Evolutionary conservation across 2,329 filamentous ascomycete genomes (phyloP).

Genomic region (Arthrinium puccinioides): DNA sequence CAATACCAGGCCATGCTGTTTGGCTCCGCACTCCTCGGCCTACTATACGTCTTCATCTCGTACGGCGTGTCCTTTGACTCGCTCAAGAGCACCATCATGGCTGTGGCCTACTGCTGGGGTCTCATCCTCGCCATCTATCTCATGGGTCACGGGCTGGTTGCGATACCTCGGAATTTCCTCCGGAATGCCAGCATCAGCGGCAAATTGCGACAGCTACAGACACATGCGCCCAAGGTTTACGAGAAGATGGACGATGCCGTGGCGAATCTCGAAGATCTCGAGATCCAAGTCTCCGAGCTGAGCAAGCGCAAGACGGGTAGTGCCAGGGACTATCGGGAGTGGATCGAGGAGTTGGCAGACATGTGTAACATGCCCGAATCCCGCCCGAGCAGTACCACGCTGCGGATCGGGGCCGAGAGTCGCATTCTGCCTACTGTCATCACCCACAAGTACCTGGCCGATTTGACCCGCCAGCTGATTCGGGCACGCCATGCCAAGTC

Average conservation of each 20-base stretch:
- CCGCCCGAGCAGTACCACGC: constrained; percentile 33
- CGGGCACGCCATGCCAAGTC: constrained; percentile 77
- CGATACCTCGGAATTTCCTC: constrained; percentile 76
- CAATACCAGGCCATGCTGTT: constrained; percentile 82
- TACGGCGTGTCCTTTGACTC: constrained; percentile 66
- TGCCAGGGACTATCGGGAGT: constrained; percentile 71
- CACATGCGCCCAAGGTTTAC: constrained; percentile 71
- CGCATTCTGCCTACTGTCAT: constrained; percentile 68
- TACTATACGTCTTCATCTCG: constrained; percentile 76
- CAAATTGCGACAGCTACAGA: constrained; percentile 67
- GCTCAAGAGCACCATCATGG: constrained; percentile 83
- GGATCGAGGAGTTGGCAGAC: constrained; percentile 92
- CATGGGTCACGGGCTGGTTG: constrained; percentile 94
- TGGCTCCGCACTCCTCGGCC: constrained; percentile 59
- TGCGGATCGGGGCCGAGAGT: constrained; percentile 33
- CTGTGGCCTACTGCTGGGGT: constrained; percentile 90
- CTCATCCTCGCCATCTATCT: constrained; percentile 88
- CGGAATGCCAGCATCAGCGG: constrained; percentile 71
- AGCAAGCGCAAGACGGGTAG: constrained; percentile 74
- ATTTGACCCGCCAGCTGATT: constrained; percentile 74
- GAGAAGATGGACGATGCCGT: constrained; percentile 84
- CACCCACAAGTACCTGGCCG: constrained; percentile 87
- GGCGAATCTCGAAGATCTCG: constrained; percentile 70
- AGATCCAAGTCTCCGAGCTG: constrained; percentile 73
- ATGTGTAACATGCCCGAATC: constrained; percentile 62